Conservation (phyloP, 2,329 filamentous ascomycete species). For the Zymoseptoria ardabiliae region DNA sequence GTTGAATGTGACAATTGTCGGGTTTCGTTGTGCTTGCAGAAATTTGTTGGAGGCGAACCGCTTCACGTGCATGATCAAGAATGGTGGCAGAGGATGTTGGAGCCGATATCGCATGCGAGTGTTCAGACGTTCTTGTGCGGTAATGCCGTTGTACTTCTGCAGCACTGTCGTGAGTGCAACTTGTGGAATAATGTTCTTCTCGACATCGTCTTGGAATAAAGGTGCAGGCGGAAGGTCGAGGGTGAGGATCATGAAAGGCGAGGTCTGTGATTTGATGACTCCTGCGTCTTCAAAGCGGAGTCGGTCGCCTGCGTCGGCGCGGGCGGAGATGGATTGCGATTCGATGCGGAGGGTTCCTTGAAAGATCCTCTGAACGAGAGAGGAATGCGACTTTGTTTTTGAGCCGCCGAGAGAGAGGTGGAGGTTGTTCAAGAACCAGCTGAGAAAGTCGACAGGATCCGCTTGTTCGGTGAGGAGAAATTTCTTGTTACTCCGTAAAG, state of each 20-base stretch:
- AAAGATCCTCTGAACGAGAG: conserved; percentile 86
- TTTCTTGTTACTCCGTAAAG: conserved; percentile 80
- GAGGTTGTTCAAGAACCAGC: conserved; percentile 95
- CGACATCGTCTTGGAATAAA: conserved; percentile 89
- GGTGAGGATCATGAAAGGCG: conserved; percentile 83
- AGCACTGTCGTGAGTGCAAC: conserved; percentile 77
- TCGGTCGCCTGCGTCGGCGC: conserved; percentile 78
- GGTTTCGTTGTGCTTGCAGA: conserved; percentile 79
- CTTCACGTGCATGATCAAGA: conserved; percentile 90
- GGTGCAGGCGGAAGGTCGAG: conserved; percentile 87
- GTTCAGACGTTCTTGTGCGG: conserved; percentile 79
- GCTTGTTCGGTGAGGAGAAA: conserved; percentile 88
- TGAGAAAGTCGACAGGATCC: conserved; percentile 91
- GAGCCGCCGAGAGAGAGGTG: conserved; percentile 86
- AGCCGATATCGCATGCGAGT: conserved; percentile 85
- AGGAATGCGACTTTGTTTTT: conserved; percentile 74
- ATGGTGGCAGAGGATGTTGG: conserved; percentile 83
- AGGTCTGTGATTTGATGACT: conserved; percentile 68
- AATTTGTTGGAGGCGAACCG: conserved; percentile 97
- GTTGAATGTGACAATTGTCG: conserved; percentile 95
- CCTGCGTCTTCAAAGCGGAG: conserved; percentile 82
- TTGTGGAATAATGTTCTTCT: conserved; percentile 94
- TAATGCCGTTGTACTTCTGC: conserved; percentile 84
- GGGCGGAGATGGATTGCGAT: conserved; percentile 86
- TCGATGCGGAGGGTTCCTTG: conserved; percentile 89